Evolutionary conservation across 2,329 filamentous ascomycete species (phyloP), one percentile per base, ranked within the genome.

Genomic region (Neodidymelliopsis sp.): DNA sequence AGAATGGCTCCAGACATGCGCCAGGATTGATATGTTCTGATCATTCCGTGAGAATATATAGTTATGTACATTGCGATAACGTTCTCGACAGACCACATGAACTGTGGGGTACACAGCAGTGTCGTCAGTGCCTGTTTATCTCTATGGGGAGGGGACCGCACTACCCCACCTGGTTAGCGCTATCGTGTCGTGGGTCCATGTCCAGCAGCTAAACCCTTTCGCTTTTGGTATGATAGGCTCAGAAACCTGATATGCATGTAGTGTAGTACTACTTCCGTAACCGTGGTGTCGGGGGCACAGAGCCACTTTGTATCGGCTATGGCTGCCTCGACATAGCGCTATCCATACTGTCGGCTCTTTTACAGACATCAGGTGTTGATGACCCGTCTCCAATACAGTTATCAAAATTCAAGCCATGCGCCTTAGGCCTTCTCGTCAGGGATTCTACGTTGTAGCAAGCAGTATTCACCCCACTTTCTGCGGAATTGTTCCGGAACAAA

Each of bases 391-490:
- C 13, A n/a, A 13, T 30, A 12, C 16, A 19, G 20, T 11, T 15
- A 18, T 27, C 30, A n/a, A 20, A 36, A 4, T 12, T 15, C 4
- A 23, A 4, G 16, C 35, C 35, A 44, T 15, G 15, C 40, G 20
- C 30, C 23, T 20, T 28, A 16, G 10, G 30, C 19, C 6, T 10
- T 36, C 31, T 36, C 38, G 19, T 20, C 30, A 10, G 35, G 25
- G n/a, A 8, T 18, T 36, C 46, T 59, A 57, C 84, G 83, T 64
- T 83, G 82, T 57, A 97, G 74, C 41, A 99, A 78, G 71, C 94
- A 99, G 72, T 97, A 95, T 42, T 85, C 80, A 13, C 91, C 94
- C 91, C 92, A 97, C 72, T 84, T 86, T 48, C 93, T 84, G 60
- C 81, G 84, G 57, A 85, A 86, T 50, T 80, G 81, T 30, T 84